Conservation (phyloP, 2,329 filamentous ascomycete species). For the Aspergillus clavatus region DNA sequence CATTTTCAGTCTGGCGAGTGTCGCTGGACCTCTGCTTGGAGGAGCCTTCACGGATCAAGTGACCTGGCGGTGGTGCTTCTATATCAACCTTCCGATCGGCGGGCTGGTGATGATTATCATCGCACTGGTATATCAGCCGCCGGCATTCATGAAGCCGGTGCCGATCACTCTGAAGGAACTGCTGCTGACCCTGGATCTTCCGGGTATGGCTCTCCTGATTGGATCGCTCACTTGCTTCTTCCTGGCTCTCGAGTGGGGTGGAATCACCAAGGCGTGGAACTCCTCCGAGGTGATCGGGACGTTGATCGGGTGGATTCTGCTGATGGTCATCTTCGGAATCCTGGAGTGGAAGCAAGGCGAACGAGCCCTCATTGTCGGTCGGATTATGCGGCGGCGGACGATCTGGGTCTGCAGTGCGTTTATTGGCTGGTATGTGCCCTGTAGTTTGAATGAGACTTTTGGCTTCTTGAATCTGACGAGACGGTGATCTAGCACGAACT, state of each 20-base stretch:
- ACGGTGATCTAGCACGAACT: no score
- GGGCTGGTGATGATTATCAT: conserved; percentile 18
- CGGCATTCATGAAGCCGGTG: conserved; percentile 3
- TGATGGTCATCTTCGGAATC: conserved; percentile 32
- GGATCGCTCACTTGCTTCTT: conserved; percentile 38
- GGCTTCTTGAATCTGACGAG: no score
- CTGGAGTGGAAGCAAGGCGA: conserved; percentile 38
- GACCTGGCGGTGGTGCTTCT: conserved; percentile 45
- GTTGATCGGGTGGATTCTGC: conserved; percentile 41
- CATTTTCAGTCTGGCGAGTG: conserved; percentile 47
- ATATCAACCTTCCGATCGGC: conserved; percentile 25
- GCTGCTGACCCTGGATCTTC: conserved; percentile 43
- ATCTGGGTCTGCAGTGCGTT: background rate
- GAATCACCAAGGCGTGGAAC: conserved; percentile 34
- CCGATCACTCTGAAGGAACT: conserved; percentile 30
- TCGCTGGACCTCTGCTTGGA: conserved; percentile 46
- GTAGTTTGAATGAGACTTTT: no score
- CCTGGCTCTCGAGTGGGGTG: conserved; percentile 47
- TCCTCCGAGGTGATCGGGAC: conserved; percentile 42
- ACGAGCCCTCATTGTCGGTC: conserved; percentile 36
- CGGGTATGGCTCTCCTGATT: conserved; percentile 41
- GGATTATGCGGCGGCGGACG: conserved; percentile 27
- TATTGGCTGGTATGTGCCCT: background rate
- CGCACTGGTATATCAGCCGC: conserved; percentile 25
- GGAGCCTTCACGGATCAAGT: conserved; percentile 44